Evolutionary conservation across 1,284 basidiomycete species (phyloP).

Genomic region (Testicularia cyperi): DNA sequence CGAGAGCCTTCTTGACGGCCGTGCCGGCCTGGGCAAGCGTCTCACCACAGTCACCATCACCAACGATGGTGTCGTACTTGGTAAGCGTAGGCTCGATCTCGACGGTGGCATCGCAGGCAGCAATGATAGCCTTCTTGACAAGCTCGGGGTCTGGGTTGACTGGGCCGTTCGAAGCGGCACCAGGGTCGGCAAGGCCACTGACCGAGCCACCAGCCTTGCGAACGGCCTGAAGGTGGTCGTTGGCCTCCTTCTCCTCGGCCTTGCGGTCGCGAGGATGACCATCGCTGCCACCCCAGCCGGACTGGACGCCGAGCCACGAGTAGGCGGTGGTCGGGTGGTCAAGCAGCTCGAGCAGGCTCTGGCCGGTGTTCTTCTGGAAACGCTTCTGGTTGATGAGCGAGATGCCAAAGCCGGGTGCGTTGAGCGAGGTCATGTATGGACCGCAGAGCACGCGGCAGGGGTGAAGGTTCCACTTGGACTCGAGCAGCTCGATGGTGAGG

Average conservation of each 20-base stretch:
- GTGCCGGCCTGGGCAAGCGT: slow-evolving; percentile 51
- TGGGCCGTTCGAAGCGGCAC: slow-evolving; percentile 43
- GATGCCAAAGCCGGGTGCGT: slow-evolving; percentile 63
- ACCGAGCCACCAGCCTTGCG: slow-evolving; percentile 52
- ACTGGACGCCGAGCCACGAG: slow-evolving; percentile 61
- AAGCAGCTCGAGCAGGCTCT: slow-evolving; percentile 61
- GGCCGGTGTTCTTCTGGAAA: slow-evolving; percentile 56
- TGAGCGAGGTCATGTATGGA: slow-evolving; percentile 64
- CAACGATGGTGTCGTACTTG: slow-evolving; percentile 63
- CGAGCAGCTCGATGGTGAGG: slow-evolving; percentile 62
- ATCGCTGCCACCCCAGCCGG: slow-evolving; percentile 46
- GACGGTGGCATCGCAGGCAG: slow-evolving; percentile 61
- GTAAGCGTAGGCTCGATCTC: slow-evolving; percentile 62
- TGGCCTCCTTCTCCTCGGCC: slow-evolving; percentile 52
- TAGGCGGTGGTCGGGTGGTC: slow-evolving; percentile 62
- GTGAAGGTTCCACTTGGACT: slow-evolving; percentile 56
- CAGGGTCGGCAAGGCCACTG: slow-evolving; percentile 42
- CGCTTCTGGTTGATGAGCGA: slow-evolving; percentile 63
- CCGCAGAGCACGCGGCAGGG: slow-evolving; percentile 62
- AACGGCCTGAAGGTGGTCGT: slow-evolving; percentile 38
- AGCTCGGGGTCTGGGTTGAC: slow-evolving; percentile 44
- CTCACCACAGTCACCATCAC: slow-evolving; percentile 59
- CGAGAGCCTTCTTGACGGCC: slow-evolving; percentile 50
- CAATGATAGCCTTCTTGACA: slow-evolving; percentile 54
- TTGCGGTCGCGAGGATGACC: slow-evolving; percentile 51